Evolutionary conservation across 2,329 filamentous ascomycete species (phyloP).

Genomic region (Endoconidiophora laricicola): DNA sequence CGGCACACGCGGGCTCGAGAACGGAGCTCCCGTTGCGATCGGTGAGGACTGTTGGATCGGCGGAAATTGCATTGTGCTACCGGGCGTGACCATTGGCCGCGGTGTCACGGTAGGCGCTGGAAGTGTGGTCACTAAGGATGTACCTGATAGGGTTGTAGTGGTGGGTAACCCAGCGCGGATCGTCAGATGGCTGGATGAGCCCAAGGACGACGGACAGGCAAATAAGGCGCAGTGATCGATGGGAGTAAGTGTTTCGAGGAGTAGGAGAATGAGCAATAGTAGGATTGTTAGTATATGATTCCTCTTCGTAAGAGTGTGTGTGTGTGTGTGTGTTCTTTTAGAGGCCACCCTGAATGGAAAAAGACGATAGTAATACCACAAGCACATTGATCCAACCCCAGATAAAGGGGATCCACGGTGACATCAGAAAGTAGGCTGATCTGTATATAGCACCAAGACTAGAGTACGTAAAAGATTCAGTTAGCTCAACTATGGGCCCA

Average conservation of each 20-base stretch:
- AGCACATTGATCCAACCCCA: slow-evolving; percentile 78
- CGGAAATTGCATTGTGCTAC: slow-evolving; percentile 52
- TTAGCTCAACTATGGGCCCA: not conserved
- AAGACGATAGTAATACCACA: slow-evolving; percentile 70
- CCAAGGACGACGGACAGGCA: not conserved
- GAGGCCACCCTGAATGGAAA: slow-evolving; percentile 80
- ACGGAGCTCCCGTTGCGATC: slow-evolving; percentile 55
- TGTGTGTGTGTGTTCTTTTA: slow-evolving; percentile 24
- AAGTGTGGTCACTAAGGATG: slow-evolving; percentile 66
- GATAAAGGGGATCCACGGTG: slow-evolving; percentile 81
- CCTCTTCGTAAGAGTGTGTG: too few relatives aligned
- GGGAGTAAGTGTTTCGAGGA: not conserved
- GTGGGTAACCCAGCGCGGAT: slow-evolving; percentile 52
- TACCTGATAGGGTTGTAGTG: slow-evolving; percentile 45
- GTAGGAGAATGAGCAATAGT: not conserved
- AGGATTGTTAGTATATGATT: not conserved
- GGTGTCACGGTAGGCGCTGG: slow-evolving; percentile 63
- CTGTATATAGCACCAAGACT: slow-evolving; percentile 69
- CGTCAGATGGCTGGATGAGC: slow-evolving; percentile 19
- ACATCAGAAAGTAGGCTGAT: slow-evolving; percentile 75
- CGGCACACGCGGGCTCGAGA: slow-evolving; percentile 58
- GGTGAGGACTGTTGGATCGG: slow-evolving; percentile 73
- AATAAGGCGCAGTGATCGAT: slow-evolving; percentile 5
- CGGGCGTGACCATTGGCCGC: slow-evolving; percentile 62
- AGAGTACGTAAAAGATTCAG: not conserved